Conservation (phyloP, 768 basidiomycete genomes). For the Tephrocybe sp. region DNA sequence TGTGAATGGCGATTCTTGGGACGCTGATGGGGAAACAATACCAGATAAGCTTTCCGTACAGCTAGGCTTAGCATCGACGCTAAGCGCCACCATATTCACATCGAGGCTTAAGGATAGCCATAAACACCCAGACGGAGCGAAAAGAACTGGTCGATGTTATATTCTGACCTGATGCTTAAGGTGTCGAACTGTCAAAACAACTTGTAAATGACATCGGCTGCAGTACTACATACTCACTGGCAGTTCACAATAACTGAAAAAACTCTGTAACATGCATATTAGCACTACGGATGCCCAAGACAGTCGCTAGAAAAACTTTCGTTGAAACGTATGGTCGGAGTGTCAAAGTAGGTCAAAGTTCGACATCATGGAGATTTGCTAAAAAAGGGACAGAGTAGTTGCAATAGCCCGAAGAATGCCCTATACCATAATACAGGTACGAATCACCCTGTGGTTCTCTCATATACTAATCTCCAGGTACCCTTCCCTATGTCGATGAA, state of each 20-base stretch:
- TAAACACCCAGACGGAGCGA: background rate
- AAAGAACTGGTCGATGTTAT: background rate
- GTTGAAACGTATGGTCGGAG: background rate
- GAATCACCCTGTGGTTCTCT: background rate
- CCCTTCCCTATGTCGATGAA: constrained; percentile 7
- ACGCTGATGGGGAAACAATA: background rate
- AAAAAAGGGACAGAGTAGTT: background rate
- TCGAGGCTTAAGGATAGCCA: background rate
- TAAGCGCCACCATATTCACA: background rate
- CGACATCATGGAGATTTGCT: background rate
- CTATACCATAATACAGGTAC: background rate
- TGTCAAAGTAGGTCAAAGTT: background rate
- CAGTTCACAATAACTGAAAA: no score
- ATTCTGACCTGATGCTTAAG: background rate
- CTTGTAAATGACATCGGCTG: background rate
- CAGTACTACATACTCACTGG: no score
- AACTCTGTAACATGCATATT: no score
- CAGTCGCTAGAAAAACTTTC: no score
- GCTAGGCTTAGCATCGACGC: background rate
- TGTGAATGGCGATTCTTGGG: background rate
- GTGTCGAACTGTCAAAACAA: constrained; percentile 14
- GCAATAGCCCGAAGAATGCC: constrained; percentile 3
- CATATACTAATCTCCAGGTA: background rate
- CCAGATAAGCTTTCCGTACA: background rate
- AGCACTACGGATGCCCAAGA: background rate